These are phyloP conservation scores for Infundibulicybe gibba DNA, from an alignment of 768 basidiomycete genomes.

Conservation along the genomic window DNA sequence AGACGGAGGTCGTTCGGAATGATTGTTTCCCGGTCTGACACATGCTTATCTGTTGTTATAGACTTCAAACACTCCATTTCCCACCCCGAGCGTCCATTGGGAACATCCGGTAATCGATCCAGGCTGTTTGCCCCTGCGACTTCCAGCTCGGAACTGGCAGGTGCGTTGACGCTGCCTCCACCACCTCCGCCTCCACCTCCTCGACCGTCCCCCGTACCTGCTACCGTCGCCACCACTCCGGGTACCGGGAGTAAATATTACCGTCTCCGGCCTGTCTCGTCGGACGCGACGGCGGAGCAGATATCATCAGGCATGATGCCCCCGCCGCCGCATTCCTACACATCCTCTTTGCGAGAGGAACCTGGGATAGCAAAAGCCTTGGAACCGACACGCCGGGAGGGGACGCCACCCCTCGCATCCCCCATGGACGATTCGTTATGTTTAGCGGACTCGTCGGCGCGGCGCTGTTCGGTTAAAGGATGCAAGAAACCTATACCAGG, in stretches of 20 bases:
- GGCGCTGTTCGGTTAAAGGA: constrained; percentile 52
- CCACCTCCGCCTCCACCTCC: constrained; percentile 1
- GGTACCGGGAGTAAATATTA: not conserved
- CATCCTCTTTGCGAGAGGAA: no score
- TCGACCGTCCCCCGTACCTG: not conserved
- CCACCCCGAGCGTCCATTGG: constrained; percentile 1
- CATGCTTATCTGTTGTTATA: not conserved
- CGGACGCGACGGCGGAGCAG: not conserved
- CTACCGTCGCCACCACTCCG: not conserved
- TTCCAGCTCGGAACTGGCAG: constrained; percentile 43
- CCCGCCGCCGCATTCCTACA: no score
- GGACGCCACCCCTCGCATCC: no score
- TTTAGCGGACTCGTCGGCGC: constrained; percentile 10
- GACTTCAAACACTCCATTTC: not conserved
- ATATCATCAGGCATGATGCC: no score
- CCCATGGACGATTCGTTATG: constrained; percentile 6
- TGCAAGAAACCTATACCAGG: constrained; percentile 45
- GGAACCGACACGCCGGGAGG: no score
- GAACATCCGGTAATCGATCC: constrained; percentile 12
- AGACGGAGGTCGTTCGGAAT: not conserved
- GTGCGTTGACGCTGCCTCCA: constrained; percentile 38
- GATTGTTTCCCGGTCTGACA: not conserved
- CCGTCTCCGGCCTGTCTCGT: not conserved
- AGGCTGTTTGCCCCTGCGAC: constrained; percentile 15
- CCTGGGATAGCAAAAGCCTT: no score